These are phyloP conservation scores for Neurospora sp. DNA, from an alignment of 495 filamentous ascomycete species.

Conservation along the genomic window DNA sequence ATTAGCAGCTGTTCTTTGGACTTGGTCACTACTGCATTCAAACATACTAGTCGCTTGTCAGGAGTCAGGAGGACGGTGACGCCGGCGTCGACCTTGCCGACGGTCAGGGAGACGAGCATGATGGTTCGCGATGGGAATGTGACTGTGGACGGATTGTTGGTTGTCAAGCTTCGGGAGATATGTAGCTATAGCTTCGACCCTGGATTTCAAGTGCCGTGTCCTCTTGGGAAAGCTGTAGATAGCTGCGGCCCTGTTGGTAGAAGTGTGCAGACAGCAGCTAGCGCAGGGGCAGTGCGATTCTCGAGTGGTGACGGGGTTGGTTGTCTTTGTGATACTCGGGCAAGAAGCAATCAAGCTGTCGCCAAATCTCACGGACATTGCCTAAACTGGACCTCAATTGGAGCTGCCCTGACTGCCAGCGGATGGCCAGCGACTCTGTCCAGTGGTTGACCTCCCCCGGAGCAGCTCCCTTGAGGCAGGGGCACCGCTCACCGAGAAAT, in stretches of 20 bases:
- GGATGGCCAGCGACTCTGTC: not conserved
- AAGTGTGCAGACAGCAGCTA: not conserved
- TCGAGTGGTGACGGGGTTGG: not conserved
- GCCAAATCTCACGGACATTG: not conserved
- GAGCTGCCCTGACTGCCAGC: not conserved
- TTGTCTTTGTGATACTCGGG: not conserved
- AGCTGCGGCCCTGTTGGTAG: not conserved
- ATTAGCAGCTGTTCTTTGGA: not conserved
- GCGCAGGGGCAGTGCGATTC: not conserved
- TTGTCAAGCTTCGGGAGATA: not conserved
- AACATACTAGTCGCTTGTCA: conserved; percentile 86
- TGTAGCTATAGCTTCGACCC: not conserved
- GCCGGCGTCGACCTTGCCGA: conserved; percentile 98
- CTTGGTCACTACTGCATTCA: not conserved
- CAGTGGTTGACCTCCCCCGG: not conserved
- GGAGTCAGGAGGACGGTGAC: conserved; percentile 94
- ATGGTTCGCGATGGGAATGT: not conserved
- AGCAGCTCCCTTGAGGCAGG: not conserved
- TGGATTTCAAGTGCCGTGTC: not conserved
- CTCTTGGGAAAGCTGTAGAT: not conserved
- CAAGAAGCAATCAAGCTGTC: not conserved
- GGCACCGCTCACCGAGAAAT: not conserved
- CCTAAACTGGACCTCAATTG: not conserved
- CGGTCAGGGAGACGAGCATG: conserved; percentile 96
- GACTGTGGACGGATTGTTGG: not conserved